phyloP scores from a whole-genome alignment of 1,284 basidiomycete genomes.

The Malassezia psittaci region DNA sequence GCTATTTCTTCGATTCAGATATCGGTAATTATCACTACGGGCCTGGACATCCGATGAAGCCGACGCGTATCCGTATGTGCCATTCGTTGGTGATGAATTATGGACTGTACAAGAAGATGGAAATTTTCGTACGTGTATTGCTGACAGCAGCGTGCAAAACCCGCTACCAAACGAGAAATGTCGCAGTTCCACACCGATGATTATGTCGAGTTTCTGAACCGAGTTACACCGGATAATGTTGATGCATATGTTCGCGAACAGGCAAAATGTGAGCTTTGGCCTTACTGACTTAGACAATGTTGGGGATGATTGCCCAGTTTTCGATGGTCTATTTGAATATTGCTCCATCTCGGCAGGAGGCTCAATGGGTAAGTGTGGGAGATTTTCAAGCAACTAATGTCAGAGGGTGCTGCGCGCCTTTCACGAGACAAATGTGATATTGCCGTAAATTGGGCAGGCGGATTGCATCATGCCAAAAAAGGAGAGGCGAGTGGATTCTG shows the following conservation, averaged over 20 bases:
- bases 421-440: slow-evolving; percentile 97
- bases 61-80: slow-evolving; percentile 82
- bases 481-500: slow-evolving; percentile 97
- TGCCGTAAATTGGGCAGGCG: slow-evolving; percentile 96
- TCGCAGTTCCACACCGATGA: slow-evolving; percentile 89
- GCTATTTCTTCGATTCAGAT: slow-evolving; percentile 67
- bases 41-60: slow-evolving; percentile 61
- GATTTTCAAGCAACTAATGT: background rate
- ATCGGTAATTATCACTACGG: slow-evolving; percentile 98
- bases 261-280: slow-evolving; percentile 66
- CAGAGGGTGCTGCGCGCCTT: slow-evolving; percentile 89
- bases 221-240: slow-evolving; percentile 75
- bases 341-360: slow-evolving; percentile 97
- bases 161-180: slow-evolving; percentile 96
- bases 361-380: slow-evolving; percentile 69
- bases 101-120: slow-evolving; percentile 55
- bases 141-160: slow-evolving; percentile 66
- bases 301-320: slow-evolving; percentile 94
- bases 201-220: slow-evolving; percentile 77
- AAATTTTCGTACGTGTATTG: slow-evolving; percentile 47
- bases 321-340: slow-evolving; percentile 95
- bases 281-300: slow-evolving; percentile 57
- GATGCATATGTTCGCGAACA: slow-evolving; percentile 83
- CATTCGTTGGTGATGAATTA: slow-evolving; percentile 99
- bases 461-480: slow-evolving; percentile 95